Evolutionary conservation across 192 early-diverging fungal genomes (phyloP), one percentile per base, ranked within the genome.

Genomic region (Umbelopsis ramanniana): DNA sequence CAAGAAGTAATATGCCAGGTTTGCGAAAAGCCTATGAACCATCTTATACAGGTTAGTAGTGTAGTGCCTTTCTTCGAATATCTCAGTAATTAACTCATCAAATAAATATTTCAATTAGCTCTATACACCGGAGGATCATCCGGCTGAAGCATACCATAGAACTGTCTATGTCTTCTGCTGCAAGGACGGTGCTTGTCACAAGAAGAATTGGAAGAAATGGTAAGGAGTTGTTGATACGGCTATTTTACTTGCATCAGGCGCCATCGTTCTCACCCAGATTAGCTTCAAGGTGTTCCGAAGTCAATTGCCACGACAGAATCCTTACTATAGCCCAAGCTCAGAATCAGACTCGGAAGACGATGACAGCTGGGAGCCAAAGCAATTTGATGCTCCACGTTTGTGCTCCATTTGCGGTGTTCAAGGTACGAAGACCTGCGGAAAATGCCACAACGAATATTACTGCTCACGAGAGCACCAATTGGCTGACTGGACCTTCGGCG

Each of bases 81-180:
- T 7, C 6, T 43, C 11, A 11, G 40, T 12, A 43, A 11, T 43
- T 43, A 5, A 43, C 40, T 43, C 40, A 43, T 10, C 45, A 0
- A 5, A 15, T 54, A 43, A 21, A 50, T 75, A 45, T 52, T 69
- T n/a, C 29, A 37, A 6, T 17, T 67, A 93, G 90, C 76, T 99
- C 7, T 99, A 96, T 70, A 93, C 95, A 2, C 95, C 97, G 11
- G 95, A 99, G 70, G 94, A 99, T 76, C 83, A 90, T 23, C 91
- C 93, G 0, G 72, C 75, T 0, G 90, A 94, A 72, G 96, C 97
- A 4, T 98, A 91, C 74, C 96, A 97, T 74, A 89, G 97, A 46
- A 90, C 90, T 67, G 76, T 98, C 9, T 97, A 97, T 72, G 86
- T 99, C 5, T 99, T 97, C 76, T 89, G 91, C 76, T 99, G 97